Evolutionary conservation across 495 filamentous ascomycete species (phyloP).

Genomic region (Talaromyces thailandensis): DNA sequence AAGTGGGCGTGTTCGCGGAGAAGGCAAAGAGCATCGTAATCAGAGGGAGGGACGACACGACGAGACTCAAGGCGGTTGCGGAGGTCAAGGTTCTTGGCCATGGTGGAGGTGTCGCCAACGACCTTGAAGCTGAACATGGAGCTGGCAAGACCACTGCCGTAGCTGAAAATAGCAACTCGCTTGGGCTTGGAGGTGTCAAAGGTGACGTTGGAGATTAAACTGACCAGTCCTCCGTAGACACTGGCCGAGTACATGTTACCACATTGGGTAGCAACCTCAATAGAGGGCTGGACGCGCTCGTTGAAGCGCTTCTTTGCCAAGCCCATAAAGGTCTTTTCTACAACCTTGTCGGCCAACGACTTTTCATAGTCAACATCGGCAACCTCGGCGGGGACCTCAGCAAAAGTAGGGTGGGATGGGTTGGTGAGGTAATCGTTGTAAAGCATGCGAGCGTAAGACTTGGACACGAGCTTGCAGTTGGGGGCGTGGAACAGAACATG

Average conservation of each 20-base stretch:
- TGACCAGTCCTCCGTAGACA: constrained; percentile 79
- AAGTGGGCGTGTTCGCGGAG: constrained; percentile 91
- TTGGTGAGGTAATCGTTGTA: constrained; percentile 92
- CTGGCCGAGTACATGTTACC: constrained; percentile 99
- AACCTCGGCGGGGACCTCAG: constrained; percentile 78
- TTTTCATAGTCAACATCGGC: constrained; percentile 74
- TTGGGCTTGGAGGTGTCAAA: constrained; percentile 68
- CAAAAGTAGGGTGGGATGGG: constrained; percentile 69
- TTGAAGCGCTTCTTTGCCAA: constrained; percentile 94
- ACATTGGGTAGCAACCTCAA: constrained; percentile 85
- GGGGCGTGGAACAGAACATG: constrained; percentile 94
- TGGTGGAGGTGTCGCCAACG: constrained; percentile 63
- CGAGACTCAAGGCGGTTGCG: constrained; percentile 64
- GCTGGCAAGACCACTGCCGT: constrained; percentile 85
- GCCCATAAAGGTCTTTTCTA: constrained; percentile 95
- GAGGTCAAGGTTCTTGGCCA: constrained; percentile 73
- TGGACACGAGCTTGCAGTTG: constrained; percentile 94
- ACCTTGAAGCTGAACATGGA: constrained; percentile 86
- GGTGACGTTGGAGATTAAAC: constrained; percentile 63
- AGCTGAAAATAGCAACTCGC: constrained; percentile 87
- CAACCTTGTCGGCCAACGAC: constrained; percentile 82
- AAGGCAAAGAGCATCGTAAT: constrained; percentile 89
- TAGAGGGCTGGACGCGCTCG: constrained; percentile 74
- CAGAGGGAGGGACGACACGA: constrained; percentile 65
- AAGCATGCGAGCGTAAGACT: constrained; percentile 88